These are phyloP conservation scores for Penicillium crustosum DNA, from an alignment of 2,329 filamentous ascomycete species.

Conservation along the genomic window DNA sequence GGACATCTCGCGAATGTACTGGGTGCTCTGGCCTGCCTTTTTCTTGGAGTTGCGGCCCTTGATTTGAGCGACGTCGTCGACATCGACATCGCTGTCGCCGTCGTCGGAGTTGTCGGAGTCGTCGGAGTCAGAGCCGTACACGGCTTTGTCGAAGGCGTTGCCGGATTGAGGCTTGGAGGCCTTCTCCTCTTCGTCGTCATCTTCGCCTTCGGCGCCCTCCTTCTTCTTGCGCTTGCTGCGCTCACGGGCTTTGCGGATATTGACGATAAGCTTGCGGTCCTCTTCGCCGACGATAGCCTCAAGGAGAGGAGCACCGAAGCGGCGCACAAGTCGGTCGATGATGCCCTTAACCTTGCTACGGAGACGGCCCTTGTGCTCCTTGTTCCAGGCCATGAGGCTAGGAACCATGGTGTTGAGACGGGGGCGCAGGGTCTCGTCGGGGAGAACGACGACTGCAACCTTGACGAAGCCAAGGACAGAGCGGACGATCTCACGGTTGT, in stretches of 20 bases:
- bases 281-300: constrained; percentile 79
- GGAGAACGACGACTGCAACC: constrained; percentile 84
- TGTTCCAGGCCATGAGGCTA: constrained; percentile 91
- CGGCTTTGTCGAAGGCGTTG: constrained; percentile 92
- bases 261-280: constrained; percentile 85
- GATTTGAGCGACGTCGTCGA: constrained; percentile 38
- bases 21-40: constrained; percentile 47
- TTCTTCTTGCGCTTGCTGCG: constrained; percentile 87
- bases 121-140: constrained; percentile 73
- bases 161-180: constrained; percentile 64
- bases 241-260: constrained; percentile 94
- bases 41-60: constrained; percentile 47
- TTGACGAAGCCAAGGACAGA: constrained; percentile 96
- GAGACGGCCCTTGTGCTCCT: constrained; percentile 97
- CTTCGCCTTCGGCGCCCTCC: constrained; percentile 58
- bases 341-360: constrained; percentile 98
- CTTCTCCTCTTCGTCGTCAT: constrained; percentile 51
- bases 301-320: constrained; percentile 80
- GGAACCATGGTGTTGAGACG: constrained; percentile 76
- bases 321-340: constrained; percentile 85
- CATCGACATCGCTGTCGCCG: constrained; percentile 50
- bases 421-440: constrained; percentile 73
- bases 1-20: constrained; percentile 82
- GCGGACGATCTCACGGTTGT: constrained; percentile 94
- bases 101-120: constrained; percentile 63